A percentile compares a stretch with the other conserved stretches of the same genome.
These are phyloP conservation scores for Lactarius sp. DNA, from an alignment of 768 basidiomycete genomes.

Conservation along the genomic window DNA sequence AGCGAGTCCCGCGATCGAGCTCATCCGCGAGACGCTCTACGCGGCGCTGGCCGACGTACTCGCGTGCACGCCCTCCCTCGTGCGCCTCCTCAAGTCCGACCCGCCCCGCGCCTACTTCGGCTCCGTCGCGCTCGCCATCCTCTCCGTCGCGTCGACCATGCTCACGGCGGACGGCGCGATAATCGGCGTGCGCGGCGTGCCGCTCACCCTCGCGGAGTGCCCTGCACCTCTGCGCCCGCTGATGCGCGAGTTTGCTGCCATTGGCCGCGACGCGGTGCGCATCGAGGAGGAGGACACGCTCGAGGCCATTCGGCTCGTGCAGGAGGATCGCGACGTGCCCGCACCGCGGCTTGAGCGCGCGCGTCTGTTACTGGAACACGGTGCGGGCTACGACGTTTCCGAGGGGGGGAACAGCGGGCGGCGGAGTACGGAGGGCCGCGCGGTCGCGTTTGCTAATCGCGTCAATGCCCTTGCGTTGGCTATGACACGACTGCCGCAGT, in stretches of 20 bases:
- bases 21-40: conserved; percentile 85
- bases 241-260: conserved; percentile 56
- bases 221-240: conserved; percentile 61
- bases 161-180: conserved; percentile 48
- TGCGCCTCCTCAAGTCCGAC: conserved; percentile 52
- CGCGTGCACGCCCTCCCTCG: conserved; percentile 49
- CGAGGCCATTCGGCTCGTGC: conserved; percentile 41
- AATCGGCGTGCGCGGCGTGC: conserved; percentile 43
- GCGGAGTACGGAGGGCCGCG: conserved; percentile 56
- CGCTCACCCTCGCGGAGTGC: conserved; percentile 56
- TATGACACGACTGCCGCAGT: conserved; percentile 66
- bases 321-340: conserved; percentile 35
- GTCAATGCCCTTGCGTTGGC: conserved; percentile 69
- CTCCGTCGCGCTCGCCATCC: conserved; percentile 65
- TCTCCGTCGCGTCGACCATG: conserved; percentile 52
- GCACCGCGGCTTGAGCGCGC: conserved; percentile 55
- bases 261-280: conserved; percentile 46
- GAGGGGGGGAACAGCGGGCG: conserved; percentile 30
- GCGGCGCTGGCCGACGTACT: conserved; percentile 72
- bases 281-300: conserved; percentile 53
- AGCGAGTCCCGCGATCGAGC: conserved; percentile 56
- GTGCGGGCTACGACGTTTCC: conserved; percentile 44
- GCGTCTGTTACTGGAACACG: conserved; percentile 50
- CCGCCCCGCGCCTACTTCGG: conserved; percentile 76
- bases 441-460: conserved; percentile 69